Evolutionary conservation across 306 rosid genomes (phyloP), one percentile per base, ranked within the genome.

Genomic region (Begonia masoniana): DNA sequence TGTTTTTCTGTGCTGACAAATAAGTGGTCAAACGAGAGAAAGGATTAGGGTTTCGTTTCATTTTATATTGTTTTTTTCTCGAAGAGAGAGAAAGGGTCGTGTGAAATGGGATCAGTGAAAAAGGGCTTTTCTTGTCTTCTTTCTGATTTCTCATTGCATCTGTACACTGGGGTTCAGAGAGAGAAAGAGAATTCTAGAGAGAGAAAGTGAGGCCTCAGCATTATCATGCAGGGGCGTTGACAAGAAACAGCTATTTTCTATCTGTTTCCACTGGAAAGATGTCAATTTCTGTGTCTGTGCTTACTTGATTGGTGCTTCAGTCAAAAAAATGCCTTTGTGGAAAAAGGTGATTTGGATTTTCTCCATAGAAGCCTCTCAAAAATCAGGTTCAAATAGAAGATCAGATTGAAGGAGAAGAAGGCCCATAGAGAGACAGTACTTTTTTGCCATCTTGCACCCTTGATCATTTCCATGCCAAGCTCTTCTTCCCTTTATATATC

Each of bases 151-250:
- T 59, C 45, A 64, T 43, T 70, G 62, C 67, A 53, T 57, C 39
- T 82, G 66, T 65, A 67, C 56, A 73, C 69, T 55, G 55, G 17
- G 63, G 69, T 15, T 55, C 14, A 36, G 57, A 66, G 73, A 55
- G 75, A 58, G 49, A 41, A 14, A 39, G 59, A 43, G 48, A 58
- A 60, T 41, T 55, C 21, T 55, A 57, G 68, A 61, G 75, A 74
- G 63, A 55, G 58, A 61, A 59, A 53, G 41, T 14, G 50, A 39
- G 47, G 36, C 15, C 41, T 10, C 53, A 21, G 50, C 51, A 43
- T 60, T 64, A 51, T 45, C 73, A 63, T 78, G 82, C 95, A 74
- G 70, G 78, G 68, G 67, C 68, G 74, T 82, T 80, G 97, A 88
- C 93, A 62, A 71, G 19, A 10, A 71, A 26, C 61, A 21, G 2